phyloP scores from a whole-genome alignment of 805 yeast genomes.

The Blastobotrys mokoenaii region DNA sequence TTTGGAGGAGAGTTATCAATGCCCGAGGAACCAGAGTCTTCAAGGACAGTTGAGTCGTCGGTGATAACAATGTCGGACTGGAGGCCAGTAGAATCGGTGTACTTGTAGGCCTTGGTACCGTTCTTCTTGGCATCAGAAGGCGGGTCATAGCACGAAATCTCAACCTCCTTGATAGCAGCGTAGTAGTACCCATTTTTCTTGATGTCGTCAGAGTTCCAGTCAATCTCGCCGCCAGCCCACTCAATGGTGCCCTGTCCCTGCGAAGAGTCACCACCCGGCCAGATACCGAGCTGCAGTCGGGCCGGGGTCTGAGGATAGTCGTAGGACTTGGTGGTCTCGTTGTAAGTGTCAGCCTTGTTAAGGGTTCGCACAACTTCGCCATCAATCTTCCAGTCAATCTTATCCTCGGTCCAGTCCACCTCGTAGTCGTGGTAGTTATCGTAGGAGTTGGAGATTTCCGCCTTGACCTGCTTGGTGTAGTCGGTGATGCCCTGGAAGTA shows the following conservation, averaged over 20 bases:
- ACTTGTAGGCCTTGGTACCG: conserved; percentile 47
- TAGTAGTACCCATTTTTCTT: conserved; percentile 73
- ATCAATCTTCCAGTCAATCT: conserved; percentile 63
- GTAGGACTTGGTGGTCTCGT: conserved; percentile 48
- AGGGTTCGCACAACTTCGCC: conserved; percentile 61
- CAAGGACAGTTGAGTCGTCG: conserved; percentile 50
- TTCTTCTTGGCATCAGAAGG: conserved; percentile 45
- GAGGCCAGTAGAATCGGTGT: conserved; percentile 38
- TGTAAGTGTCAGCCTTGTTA: conserved; percentile 44
- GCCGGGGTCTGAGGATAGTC: conserved; percentile 91
- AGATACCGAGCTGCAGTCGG: conserved; percentile 57
- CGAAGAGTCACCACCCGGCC: conserved; percentile 45
- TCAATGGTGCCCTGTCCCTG: conserved; percentile 56
- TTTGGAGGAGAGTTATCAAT: conserved; percentile 5
- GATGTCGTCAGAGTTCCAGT: conserved; percentile 77
- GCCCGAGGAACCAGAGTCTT: conserved; percentile 27
- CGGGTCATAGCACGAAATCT: conserved; percentile 62
- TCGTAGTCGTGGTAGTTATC: conserved; percentile 65
- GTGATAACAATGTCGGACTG: conserved; percentile 50
- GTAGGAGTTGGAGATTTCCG: conserved; percentile 45
- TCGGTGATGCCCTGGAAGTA: conserved; percentile 68
- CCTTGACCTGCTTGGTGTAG: conserved; percentile 49
- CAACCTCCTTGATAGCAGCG: conserved; percentile 50
- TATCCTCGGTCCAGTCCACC: conserved; percentile 75
- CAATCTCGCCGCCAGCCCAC: conserved; percentile 82